Conservation (phyloP, 2,329 filamentous ascomycete genomes). For the Akanthomyces dipterigenus region DNA sequence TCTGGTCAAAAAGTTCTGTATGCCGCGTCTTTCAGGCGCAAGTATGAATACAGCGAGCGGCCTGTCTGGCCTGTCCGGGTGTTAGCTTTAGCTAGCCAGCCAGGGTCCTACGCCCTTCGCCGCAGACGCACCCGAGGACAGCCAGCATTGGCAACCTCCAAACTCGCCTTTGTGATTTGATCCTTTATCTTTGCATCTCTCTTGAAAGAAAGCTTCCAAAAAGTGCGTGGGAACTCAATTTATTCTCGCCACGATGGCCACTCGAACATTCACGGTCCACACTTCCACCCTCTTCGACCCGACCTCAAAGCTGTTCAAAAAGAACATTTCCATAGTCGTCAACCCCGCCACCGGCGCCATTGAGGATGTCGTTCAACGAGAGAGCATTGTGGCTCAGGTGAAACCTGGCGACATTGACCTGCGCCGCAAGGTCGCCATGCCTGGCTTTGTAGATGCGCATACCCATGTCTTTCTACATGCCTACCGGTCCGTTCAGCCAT, state of each 20-base stretch:
- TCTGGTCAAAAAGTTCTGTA: neutral
- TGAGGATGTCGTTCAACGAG: constrained; percentile 24
- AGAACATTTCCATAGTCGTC: constrained; percentile 37
- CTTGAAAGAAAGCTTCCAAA: neutral
- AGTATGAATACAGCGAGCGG: neutral
- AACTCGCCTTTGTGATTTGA: neutral
- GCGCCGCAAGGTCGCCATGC: constrained; percentile 43
- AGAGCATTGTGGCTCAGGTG: constrained; percentile 19
- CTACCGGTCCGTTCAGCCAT: constrained; percentile 32
- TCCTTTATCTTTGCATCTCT: no score
- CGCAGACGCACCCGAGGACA: neutral
- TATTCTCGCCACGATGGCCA: neutral
- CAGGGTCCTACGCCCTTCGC: neutral
- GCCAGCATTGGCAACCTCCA: neutral
- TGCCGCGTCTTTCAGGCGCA: neutral
- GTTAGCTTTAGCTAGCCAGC: neutral
- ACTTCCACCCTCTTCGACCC: constrained; percentile 42
- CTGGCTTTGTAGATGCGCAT: constrained; percentile 48
- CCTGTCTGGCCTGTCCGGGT: neutral
- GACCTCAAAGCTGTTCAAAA: constrained; percentile 31
- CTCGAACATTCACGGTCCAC: constrained; percentile 29
- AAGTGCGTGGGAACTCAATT: neutral
- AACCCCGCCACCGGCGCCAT: constrained; percentile 35
- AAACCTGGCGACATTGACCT: constrained; percentile 42
- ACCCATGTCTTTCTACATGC: constrained; percentile 51